Evolutionary conservation across 2,329 filamentous ascomycete species (phyloP), one percentile per base, ranked within the genome.

Genomic region (Colletotrichum costaricense): DNA sequence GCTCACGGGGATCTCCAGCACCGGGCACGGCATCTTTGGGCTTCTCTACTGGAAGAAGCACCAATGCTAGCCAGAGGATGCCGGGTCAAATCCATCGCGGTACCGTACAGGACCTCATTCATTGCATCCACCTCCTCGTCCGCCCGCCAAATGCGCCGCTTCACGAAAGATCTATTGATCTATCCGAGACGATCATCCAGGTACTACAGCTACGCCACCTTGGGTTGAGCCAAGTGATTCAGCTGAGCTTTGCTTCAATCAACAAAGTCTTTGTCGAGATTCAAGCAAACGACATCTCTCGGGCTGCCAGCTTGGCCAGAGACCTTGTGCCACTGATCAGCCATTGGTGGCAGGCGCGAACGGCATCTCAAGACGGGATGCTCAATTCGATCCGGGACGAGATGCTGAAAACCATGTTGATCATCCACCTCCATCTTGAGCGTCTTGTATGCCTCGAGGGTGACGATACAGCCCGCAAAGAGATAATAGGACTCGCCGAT

Each of bases 281-380:
- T 3, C 88, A 93, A 69, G 90, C 92, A 59, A 93, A 98, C 78
- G 89, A 94, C 74, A 87, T 92, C 16, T 81, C 86, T 0, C 86
- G 95, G 65, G 90, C 92, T 3, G 89, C 88, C 75, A 86, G 85
- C 42, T 84, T 93, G 49, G 87, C 93, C 19, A 84, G 86, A 67
- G 87, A 89, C 7, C 80, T 95, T 8, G 79, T 98, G 28, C 93
- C 94, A 1, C 81, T 95, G 57, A 90, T 98, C 75, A 90, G 89
- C 68, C 88, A 90, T 63, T 91, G 95, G 84, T 99, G 96, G 95
- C 87, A 91, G 75, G 88, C 89, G n/a, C 94, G 93, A 76, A 89
- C 90, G 58, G 82, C 88, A 30, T 88, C 89, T 16, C 87, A 91
- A 76, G 88, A 91, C 75, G 88, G 90, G 77, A 87, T 90, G 77